These are phyloP conservation scores for Meyerozyma smithsonii DNA, from an alignment of 1,139 yeast genomes.

Conservation along the genomic window DNA sequence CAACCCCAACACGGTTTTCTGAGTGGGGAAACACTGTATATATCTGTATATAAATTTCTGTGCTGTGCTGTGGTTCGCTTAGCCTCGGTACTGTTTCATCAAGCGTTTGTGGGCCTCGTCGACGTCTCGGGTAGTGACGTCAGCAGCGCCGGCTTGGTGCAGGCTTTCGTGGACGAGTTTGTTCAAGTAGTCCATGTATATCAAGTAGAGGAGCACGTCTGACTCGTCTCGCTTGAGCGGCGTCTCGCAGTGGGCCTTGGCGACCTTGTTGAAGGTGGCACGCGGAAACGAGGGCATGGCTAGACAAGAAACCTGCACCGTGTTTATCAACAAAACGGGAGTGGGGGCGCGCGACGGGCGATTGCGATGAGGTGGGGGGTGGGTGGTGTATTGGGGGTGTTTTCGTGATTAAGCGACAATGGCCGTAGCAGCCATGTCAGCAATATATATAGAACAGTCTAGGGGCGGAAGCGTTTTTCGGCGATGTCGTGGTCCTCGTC, in stretches of 20 bases:
- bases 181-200: conserved; percentile 43
- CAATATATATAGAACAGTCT: neutral
- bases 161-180: conserved; percentile 25
- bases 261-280: conserved; percentile 2
- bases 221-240: conserved; percentile 32
- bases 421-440: too few species aligned
- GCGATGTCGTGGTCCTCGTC: neutral
- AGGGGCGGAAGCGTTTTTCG: conserved; percentile 1
- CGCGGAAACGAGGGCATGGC: conserved; percentile 1
- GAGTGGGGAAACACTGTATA: conserved; percentile 7
- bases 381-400: neutral
- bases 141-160: conserved; percentile 5
- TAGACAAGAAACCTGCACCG: neutral
- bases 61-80: conserved; percentile 1
- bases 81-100: conserved; percentile 26
- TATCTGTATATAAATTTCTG: neutral
- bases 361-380: too few species aligned
- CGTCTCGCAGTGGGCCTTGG: neutral
- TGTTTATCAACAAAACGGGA: neutral
- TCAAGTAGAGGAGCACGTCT: conserved; percentile 37
- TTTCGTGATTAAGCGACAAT: too few species aligned
- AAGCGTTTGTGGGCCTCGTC: conserved; percentile 34
- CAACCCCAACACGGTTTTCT: conserved; percentile 30
- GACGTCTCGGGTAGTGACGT: conserved; percentile 16
- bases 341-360: too few species aligned